A percentile compares a stretch with the other conserved stretches of the same genome.
Evolutionary conservation across 225 moss, liverwort and hornwort genomes (phyloP).

Genomic region (Marchantia paleacea): DNA sequence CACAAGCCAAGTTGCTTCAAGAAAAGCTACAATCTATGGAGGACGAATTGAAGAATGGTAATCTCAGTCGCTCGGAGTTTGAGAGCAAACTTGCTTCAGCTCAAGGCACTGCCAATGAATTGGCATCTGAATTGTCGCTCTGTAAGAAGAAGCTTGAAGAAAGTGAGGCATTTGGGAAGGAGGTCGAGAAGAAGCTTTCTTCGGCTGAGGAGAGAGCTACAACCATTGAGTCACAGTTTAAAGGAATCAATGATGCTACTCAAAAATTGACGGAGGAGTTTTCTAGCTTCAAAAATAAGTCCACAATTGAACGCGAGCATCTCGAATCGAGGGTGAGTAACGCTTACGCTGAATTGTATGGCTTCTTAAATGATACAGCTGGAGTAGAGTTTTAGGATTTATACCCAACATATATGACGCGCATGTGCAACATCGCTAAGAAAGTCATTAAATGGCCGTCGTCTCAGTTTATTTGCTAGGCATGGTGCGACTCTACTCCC

Average conservation of each 20-base stretch:
- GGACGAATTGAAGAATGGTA: slow-evolving; percentile 27
- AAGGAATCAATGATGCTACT: slow-evolving; percentile 26
- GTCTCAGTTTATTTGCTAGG: no score
- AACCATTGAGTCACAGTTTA: slow-evolving; percentile 28
- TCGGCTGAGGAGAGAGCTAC: slow-evolving; percentile 26
- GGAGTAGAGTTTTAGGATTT: neutral
- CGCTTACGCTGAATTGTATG: neutral
- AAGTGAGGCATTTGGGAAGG: slow-evolving; percentile 29
- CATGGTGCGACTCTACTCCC: no score
- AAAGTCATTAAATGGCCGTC: neutral
- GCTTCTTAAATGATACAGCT: neutral
- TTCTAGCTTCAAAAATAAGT: slow-evolving; percentile 28
- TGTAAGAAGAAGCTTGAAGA: slow-evolving; percentile 25
- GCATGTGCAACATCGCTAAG: neutral
- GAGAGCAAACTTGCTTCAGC: slow-evolving; percentile 25
- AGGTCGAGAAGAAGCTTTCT: slow-evolving; percentile 31
- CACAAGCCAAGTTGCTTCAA: slow-evolving; percentile 33
- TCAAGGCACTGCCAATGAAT: slow-evolving; percentile 5
- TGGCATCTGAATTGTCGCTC: slow-evolving; percentile 26
- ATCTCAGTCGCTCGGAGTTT: slow-evolving; percentile 33
- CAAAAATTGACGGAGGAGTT: slow-evolving; percentile 35
- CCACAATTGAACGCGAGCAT: slow-evolving; percentile 28
- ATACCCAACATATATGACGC: neutral
- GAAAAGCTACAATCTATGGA: slow-evolving; percentile 29
- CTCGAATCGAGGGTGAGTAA: slow-evolving; percentile 29